Evolutionary conservation across 139 green algal species (phyloP), one percentile per base, ranked within the genome.

Genomic region (Micromonas commoda): DNA sequence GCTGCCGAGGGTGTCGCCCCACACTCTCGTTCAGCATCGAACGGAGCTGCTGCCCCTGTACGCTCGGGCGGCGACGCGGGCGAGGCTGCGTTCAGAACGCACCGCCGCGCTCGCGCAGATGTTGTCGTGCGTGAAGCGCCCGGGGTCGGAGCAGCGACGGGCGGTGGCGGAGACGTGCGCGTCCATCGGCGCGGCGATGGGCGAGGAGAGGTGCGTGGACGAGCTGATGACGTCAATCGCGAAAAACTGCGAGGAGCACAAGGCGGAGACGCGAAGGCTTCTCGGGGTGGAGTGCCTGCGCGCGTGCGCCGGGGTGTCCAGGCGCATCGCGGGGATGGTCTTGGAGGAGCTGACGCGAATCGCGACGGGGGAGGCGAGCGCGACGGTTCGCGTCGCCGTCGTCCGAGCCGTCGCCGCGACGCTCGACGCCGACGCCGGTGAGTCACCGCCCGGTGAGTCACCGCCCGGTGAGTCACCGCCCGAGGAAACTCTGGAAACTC

Each of bases 81-180:
- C n/a, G 4, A 13, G 28, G n/a, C 28, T 21, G 21, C 26, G 23
- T 13, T 4, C 4, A 3, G 3, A 4, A 51, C 64, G 64, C 26
- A 29, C 64, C 2, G n/a, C n/a, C 5, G 28, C 13, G 3, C 13
- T 29, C 26, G 64, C 64, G n/a, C 26, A 20, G 13, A 13, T 71
- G 28, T 71, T 71, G 4, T 35, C 33, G 26, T 13, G 26, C 4
- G 5, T 71, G 28, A 39, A 37, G n/a, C 32, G 29, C 4, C 64
- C 64, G 29, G 33, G 29, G 4, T 26, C 32, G 21, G n/a, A 37
- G 2, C 64, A 71, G 29, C 24, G 64, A 20, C 26, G 21, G 26
- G 64, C 26, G n/a, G 45, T 71, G 28, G 64, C 64, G 29, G 33
- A 51, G 28, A 29, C 64, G 64, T 51, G 32, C 64, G 64, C 64